Conservation (phyloP, 2,329 filamentous ascomycete genomes). For the Fusarium annulatum region DNA sequence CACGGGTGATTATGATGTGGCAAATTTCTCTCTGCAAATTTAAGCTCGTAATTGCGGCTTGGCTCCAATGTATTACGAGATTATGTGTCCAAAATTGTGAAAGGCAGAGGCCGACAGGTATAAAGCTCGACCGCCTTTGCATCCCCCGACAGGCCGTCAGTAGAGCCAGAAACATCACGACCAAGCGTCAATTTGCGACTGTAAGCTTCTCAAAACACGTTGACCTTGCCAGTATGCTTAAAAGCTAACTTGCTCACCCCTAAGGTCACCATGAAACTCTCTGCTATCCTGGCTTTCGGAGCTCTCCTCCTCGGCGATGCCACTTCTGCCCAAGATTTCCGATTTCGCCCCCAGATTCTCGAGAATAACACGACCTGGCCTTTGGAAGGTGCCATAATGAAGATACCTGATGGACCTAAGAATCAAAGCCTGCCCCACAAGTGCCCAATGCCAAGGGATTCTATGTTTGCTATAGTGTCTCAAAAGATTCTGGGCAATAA, state of each 20-base stretch:
- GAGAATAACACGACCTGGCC: constrained; percentile 13
- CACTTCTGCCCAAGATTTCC: background rate
- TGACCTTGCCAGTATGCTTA: background rate
- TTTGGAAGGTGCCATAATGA: background rate
- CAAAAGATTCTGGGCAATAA: background rate
- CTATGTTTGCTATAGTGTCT: rapidly evolving
- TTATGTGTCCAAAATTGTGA: too few relatives aligned
- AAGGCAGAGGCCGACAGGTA: background rate
- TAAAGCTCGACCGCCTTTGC: background rate
- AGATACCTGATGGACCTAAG: background rate
- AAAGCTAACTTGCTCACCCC: rapidly evolving
- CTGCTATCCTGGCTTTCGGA: background rate
- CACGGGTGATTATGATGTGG: too few relatives aligned
- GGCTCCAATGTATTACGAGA: too few relatives aligned
- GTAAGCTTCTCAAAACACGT: background rate
- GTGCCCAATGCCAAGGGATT: background rate
- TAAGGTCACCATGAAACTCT: background rate
- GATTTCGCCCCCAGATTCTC: background rate
- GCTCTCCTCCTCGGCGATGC: background rate
- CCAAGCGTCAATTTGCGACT: background rate
- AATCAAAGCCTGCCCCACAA: background rate
- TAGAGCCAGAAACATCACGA: background rate
- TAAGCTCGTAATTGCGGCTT: too few relatives aligned
- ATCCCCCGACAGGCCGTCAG: background rate
- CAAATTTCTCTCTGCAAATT: too few relatives aligned